Base-by-base conservation (phyloP, 1,139 yeast species). In the Geotrichum siamense region DNA sequence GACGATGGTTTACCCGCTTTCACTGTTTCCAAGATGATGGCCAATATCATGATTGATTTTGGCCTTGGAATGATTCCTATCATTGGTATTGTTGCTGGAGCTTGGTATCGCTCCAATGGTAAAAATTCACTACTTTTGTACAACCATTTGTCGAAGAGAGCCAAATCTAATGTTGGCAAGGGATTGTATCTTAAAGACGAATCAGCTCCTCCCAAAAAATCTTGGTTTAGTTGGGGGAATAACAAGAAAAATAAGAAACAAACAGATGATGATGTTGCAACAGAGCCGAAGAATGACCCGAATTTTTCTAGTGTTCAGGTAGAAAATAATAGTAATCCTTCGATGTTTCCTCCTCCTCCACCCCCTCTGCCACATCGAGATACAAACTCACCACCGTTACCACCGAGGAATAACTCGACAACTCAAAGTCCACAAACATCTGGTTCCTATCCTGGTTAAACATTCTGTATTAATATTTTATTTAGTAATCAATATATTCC, bases 81-180 rank as follows among this genome's bases (percentile, higher is more conserved):
- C 29, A 75, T 83, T 13, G 94, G 94, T 6, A 84, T 76, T 54
- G 62, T 82, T 38, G 70, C 80, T 44, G 78, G 77, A 51, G 76
- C 84, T 22, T 67, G 78, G 45, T 84, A 81, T 64, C 80, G 82
- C 64, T 77, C 87, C 44, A 82, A 82, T 54, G 79, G 86, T 25
- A 65, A 94, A 48, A 84, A 84, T 59, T 78, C 79, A 43, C 67
- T 82, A 34, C 54, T 81, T 41, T 62, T 82, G 53, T 89, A 82
- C 16, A 44, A 47, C 22, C 30, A 30, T 20, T 15, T 47, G 25
- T 19, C 30, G 17, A 33, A 47, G n/a, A 21, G 43, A 12, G 49
- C 49, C 6, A 26, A 42, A 29, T 29, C 23, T 3, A 47, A 47
- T 30, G 40, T 45, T 5, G n/a, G 15, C 6, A 32, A 34, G 23